A percentile compares a stretch with the other conserved stretches of the same genome.
Evolutionary conservation across 176 grass and related monocot species (phyloP).

Genomic region (Tillandsia fasciculata): DNA sequence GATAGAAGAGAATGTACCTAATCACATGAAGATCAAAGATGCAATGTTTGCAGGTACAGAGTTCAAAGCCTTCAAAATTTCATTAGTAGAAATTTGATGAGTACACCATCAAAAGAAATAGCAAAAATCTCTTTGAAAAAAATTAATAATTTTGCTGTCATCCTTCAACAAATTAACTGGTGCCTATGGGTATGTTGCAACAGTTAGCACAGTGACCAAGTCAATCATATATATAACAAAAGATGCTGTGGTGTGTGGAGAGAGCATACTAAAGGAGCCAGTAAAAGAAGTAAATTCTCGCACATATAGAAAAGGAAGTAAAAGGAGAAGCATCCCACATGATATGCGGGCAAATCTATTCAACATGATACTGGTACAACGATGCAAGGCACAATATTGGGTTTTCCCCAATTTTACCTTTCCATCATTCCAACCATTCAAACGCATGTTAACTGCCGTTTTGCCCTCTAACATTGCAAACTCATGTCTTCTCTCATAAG

Average conservation of each 20-base stretch:
- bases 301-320: not conserved
- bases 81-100: not conserved
- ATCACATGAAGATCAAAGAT: not conserved
- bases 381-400: constrained; percentile 40
- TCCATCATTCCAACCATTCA: constrained; percentile 46
- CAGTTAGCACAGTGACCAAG: too few species aligned
- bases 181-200: too few species aligned
- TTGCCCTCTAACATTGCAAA: constrained; percentile 24
- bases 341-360: constrained; percentile 26
- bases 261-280: too few species aligned
- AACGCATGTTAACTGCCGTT: constrained; percentile 32
- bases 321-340: constrained; percentile 14
- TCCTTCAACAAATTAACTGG: constrained; percentile 5
- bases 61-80: not conserved
- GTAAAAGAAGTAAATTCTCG: not conserved
- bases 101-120: not conserved
- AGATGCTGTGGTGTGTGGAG: too few species aligned
- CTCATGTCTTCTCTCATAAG: constrained; percentile 33
- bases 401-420: constrained; percentile 75
- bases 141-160: not conserved
- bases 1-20: not conserved
- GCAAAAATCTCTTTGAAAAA: not conserved
- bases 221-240: too few species aligned
- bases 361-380: constrained; percentile 22
- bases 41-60: not conserved